Evolutionary conservation across 225 moss, liverwort and hornwort species (phyloP), one percentile per base, ranked within the genome.

Genomic region (Marchantia polymorpha): DNA sequence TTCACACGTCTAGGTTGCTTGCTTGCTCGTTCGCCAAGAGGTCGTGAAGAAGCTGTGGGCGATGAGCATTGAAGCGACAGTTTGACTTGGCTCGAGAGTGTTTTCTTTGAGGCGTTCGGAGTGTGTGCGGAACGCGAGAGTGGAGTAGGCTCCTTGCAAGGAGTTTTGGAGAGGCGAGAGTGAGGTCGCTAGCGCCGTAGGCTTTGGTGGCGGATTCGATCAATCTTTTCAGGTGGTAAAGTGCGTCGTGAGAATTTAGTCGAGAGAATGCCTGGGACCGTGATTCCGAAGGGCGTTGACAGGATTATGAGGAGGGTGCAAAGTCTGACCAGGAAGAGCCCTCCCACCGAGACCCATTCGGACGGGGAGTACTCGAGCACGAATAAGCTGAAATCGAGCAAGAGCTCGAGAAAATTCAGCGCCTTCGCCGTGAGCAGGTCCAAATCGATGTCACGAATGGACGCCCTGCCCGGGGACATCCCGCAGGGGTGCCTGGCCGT

Each of bases 401-500:
- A 31, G 31, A 69, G 59, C 17, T 80, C 78, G 77, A 73, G 80
- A 46, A 39, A 58, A 9, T 50, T 60, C 48, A 65, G 77, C 22
- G 78, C 60, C 11, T 48, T 85, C 3, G 76, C 77, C 10, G 74
- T 75, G 0, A 47, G 81, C 39, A 83, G 83, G 78, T 82, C 79
- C 75, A 73, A 66, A 71, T 84, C 84, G 3, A 12, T 76, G n/a
- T 66, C 77, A n/a, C 73, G 73, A 53, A 22, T 77, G 82, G 82
- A 77, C 55, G 53, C 76, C 4, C 63, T 78, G 6, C 82, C 82
- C 9, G 61, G 72, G 1, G 89, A 88, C 69, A 85, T 92, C 39
- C 89, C 88, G 0, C 50, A 59, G 0, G 91, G 92, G 8, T 89
- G 88, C 61, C 79, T 92, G 53, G 85, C 92, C 2, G 89, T 92